Evolutionary conservation across 2,329 filamentous ascomycete species (phyloP).

Genomic region (Alternaria longipes): DNA sequence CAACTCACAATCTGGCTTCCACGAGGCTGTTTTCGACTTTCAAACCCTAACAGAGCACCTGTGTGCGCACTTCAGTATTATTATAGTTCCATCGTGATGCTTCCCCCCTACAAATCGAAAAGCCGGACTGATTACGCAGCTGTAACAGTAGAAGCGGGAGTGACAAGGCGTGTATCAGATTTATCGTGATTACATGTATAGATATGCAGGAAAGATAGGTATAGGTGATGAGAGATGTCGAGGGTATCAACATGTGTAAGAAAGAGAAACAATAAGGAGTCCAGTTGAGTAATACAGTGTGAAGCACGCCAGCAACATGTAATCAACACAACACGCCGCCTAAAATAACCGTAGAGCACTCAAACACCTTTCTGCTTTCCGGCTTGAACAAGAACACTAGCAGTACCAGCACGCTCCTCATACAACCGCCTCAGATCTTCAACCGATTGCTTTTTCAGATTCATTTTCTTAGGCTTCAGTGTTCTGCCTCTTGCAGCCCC

Average conservation of each 20-base stretch:
- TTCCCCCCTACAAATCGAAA: not conserved
- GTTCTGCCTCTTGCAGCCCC: conserved; percentile 22
- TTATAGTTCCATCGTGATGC: not conserved
- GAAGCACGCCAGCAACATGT: not conserved
- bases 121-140: not conserved
- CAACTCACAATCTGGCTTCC: not conserved
- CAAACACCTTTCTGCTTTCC: conserved; percentile 14
- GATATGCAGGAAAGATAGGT: not conserved
- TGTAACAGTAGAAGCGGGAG: not conserved
- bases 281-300: not conserved
- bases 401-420: conserved; percentile 58
- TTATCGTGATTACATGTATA: not conserved
- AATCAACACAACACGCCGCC: not conserved
- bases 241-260: conserved; percentile 1
- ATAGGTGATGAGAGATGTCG: not conserved
- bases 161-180: not conserved
- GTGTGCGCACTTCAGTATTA: not conserved
- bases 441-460: conserved; percentile 57
- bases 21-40: not conserved
- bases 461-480: conserved; percentile 49
- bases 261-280: not conserved
- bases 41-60: not conserved
- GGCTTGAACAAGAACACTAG: conserved; percentile 38
- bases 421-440: conserved; percentile 59
- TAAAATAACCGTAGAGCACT: not conserved